Percentiles rank a stretch among this genome's conserved stretches.
phyloP scores from a whole-genome alignment of 2,329 filamentous ascomycete genomes.

The Diplocarpon rosae region DNA sequence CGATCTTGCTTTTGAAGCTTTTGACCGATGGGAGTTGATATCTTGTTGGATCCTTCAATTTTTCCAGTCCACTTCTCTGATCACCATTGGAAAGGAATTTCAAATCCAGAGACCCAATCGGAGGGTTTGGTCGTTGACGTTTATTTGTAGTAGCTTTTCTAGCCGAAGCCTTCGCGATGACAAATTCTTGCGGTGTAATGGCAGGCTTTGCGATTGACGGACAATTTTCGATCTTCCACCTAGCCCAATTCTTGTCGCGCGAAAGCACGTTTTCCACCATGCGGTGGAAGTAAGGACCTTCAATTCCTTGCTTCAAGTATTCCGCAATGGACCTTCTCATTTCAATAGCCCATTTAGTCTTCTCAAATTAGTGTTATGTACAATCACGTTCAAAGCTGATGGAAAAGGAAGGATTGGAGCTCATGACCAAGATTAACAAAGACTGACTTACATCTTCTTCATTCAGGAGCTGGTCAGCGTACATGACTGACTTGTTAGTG shows the following conservation, averaged over 20 bases:
- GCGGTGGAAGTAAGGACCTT: constrained; percentile 87
- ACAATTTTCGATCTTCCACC: constrained; percentile 95
- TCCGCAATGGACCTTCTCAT: constrained; percentile 71
- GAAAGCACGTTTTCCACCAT: constrained; percentile 96
- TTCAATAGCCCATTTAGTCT: constrained; percentile 73
- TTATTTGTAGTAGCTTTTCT: constrained; percentile 59
- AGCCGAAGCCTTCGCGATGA: constrained; percentile 55
- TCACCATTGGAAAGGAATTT: constrained; percentile 65
- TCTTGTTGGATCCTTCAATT: constrained; percentile 54
- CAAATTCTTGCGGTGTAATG: constrained; percentile 57
- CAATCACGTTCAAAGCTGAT: too few species aligned
- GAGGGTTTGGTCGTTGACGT: constrained; percentile 55
- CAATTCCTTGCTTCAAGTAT: constrained; percentile 69
- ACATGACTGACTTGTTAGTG: constrained; percentile 71
- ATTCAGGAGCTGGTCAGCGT: constrained; percentile 59
- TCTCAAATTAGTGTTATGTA: constrained; percentile 9
- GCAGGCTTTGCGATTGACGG: constrained; percentile 71
- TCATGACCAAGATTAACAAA: too few species aligned
- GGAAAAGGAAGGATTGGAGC: too few species aligned
- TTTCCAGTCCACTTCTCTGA: constrained; percentile 50
- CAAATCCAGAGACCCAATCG: constrained; percentile 64
- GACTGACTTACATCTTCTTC: constrained; percentile 67
- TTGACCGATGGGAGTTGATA: constrained; percentile 60
- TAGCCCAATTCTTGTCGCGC: constrained; percentile 96
- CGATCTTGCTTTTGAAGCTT: constrained; percentile 61